Evolutionary conservation across 2,329 filamentous ascomycete genomes (phyloP).

Genomic region (Conoideocrella luteorostrata): DNA sequence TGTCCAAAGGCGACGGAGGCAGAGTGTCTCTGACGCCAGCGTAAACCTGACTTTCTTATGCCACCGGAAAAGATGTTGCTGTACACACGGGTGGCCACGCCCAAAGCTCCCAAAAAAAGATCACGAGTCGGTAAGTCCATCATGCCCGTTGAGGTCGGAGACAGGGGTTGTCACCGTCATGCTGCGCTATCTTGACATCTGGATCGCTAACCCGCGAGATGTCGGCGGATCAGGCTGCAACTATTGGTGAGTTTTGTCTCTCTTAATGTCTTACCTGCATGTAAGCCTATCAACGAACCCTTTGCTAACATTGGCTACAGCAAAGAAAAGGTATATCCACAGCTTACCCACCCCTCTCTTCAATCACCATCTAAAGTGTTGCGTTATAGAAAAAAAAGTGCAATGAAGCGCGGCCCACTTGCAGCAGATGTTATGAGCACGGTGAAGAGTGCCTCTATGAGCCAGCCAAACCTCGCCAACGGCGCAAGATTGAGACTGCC

Average conservation of each 20-base stretch:
- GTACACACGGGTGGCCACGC: slow-evolving; percentile 49
- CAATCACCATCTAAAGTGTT: background rate
- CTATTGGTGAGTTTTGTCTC: slow-evolving; percentile 37
- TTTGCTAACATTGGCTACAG: slow-evolving; percentile 23
- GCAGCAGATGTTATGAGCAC: slow-evolving; percentile 44
- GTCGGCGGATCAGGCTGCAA: slow-evolving; percentile 36
- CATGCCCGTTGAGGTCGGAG: background rate
- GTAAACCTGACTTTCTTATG: no score
- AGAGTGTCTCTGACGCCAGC: no score
- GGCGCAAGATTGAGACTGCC: slow-evolving; percentile 25
- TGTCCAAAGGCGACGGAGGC: no score
- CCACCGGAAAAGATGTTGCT: slow-evolving; percentile 40
- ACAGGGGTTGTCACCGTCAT: no score
- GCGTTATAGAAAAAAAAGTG: slow-evolving; percentile 49
- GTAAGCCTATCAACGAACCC: background rate
- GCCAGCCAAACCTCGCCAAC: slow-evolving; percentile 34
- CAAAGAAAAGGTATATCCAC: slow-evolving; percentile 46
- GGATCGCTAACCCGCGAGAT: slow-evolving; percentile 4
- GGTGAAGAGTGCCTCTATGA: slow-evolving; percentile 45
- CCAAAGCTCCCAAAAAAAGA: slow-evolving; percentile 53
- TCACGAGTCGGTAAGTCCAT: slow-evolving; percentile 50
- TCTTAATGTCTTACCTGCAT: background rate
- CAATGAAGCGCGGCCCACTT: slow-evolving; percentile 45
- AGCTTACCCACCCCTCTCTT: background rate
- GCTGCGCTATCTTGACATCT: slow-evolving; percentile 5